A percentile compares a stretch with the other conserved stretches of the same genome.
Evolutionary conservation across 108 stramenopile genomes (phyloP).

Genomic region (Aurantiochytrium sp.): DNA sequence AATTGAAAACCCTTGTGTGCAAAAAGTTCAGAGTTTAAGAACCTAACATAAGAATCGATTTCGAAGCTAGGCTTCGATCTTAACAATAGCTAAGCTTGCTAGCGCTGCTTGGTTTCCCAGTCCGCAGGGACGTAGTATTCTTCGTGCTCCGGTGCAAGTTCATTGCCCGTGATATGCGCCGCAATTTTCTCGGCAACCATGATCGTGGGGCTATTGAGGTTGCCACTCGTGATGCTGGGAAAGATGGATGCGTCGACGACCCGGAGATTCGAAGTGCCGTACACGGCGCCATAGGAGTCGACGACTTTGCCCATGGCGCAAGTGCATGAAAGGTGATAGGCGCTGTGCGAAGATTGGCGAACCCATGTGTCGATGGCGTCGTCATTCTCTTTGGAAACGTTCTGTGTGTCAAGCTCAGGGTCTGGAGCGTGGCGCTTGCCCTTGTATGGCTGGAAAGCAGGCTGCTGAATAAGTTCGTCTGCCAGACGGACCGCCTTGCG

Average conservation of each 20-base stretch:
- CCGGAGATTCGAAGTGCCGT: background rate
- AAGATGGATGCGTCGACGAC: conserved; percentile 21
- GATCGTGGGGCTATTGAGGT: conserved; percentile 17
- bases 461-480: conserved; percentile 15
- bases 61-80: too few relatives aligned
- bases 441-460: conserved; percentile 13
- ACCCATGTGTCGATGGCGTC: background rate
- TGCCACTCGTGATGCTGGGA: conserved; percentile 21
- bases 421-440: background rate
- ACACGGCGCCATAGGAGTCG: background rate
- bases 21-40: too few relatives aligned
- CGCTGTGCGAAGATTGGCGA: background rate
- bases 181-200: conserved; percentile 31
- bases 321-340: conserved; percentile 22
- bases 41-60: too few relatives aligned
- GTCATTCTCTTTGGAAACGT: background rate
- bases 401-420: background rate
- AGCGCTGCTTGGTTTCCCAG: conserved; percentile 14
- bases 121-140: background rate
- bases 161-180: background rate
- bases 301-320: conserved; percentile 20
- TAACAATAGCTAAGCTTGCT: too few relatives aligned
- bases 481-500: conserved; percentile 12
- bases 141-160: background rate
- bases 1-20: too few relatives aligned